Conservation (phyloP, 2,329 filamentous ascomycete species). For the Hymenotorrendiella dingleyae region DNA sequence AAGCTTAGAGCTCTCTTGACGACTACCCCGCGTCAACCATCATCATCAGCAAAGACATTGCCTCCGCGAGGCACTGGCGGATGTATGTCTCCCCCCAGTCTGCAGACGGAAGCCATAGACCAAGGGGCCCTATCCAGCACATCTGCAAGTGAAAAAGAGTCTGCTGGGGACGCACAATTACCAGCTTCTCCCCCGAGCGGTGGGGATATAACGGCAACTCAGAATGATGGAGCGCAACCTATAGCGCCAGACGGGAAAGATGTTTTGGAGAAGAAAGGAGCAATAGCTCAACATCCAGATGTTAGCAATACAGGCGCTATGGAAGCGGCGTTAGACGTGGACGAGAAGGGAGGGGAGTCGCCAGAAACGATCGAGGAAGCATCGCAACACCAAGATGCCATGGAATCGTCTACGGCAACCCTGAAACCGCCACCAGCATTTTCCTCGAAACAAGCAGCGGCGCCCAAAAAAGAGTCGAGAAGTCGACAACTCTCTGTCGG, state of each 20-base stretch:
- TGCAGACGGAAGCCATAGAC: slow-evolving; percentile 21
- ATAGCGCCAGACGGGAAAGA: neutral
- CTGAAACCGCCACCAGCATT: slow-evolving; percentile 24
- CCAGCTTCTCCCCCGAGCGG: slow-evolving; percentile 7
- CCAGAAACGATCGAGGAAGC: slow-evolving; percentile 1
- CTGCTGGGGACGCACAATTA: too few relatives aligned
- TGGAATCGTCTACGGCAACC: slow-evolving; percentile 32
- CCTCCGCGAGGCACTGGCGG: slow-evolving; percentile 24
- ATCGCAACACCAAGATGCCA: slow-evolving; percentile 14
- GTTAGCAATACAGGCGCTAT: neutral
- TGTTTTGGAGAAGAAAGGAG: neutral
- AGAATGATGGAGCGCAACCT: neutral
- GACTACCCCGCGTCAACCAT: slow-evolving; percentile 15
- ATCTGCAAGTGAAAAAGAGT: slow-evolving; percentile 4
- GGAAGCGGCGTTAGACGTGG: slow-evolving; percentile 1
- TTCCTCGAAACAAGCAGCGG: slow-evolving; percentile 5
- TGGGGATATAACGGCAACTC: slow-evolving; percentile 4
- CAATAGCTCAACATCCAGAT: neutral
- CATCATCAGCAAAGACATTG: slow-evolving; percentile 19
- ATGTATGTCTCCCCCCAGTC: slow-evolving; percentile 31
- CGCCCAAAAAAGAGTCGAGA: slow-evolving; percentile 4
- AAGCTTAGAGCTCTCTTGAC: neutral
- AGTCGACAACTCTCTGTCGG: slow-evolving; percentile 15
- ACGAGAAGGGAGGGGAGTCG: slow-evolving; percentile 5
- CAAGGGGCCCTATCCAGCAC: slow-evolving; percentile 3